A percentile compares a stretch with the other conserved stretches of the same genome.
Conservation (phyloP, 2,329 filamentous ascomycete genomes). For the Ophiostoma ulmi region DNA sequence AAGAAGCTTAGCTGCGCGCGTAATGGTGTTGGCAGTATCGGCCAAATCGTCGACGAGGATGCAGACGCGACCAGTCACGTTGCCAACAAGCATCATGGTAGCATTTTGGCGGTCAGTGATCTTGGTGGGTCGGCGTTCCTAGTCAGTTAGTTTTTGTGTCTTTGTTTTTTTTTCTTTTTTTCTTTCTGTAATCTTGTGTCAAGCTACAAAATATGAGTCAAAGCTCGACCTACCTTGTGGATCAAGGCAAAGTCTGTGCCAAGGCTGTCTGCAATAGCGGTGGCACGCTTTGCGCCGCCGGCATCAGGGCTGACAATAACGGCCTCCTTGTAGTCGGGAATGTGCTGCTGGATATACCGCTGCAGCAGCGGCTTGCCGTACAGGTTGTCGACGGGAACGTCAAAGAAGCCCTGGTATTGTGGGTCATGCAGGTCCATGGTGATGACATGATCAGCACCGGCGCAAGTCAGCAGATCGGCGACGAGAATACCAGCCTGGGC, state of each 20-base stretch:
- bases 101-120: conserved; percentile 72
- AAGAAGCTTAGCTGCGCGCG: conserved; percentile 88
- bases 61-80: conserved; percentile 64
- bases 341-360: conserved; percentile 70
- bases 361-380: conserved; percentile 75
- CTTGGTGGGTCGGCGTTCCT: conserved; percentile 57
- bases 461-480: conserved; percentile 88
- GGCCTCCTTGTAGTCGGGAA: conserved; percentile 76
- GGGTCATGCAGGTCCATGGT: conserved; percentile 92
- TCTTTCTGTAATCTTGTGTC: not conserved
- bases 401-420: conserved; percentile 98
- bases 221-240: conserved; percentile 66
- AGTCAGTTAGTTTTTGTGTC: not conserved
- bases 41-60: conserved; percentile 93
- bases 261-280: conserved; percentile 86
- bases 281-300: conserved; percentile 92
- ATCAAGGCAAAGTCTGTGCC: conserved; percentile 96
- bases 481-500: conserved; percentile 93
- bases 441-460: conserved; percentile 93
- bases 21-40: conserved; percentile 96
- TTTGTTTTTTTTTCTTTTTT: not conserved
- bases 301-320: conserved; percentile 96
- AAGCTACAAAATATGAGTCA: no score
- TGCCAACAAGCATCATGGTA: conserved; percentile 78
- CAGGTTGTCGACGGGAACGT: conserved; percentile 96